These are phyloP conservation scores for Crassisporium funariophilum DNA, from an alignment of 768 basidiomycete genomes.

Conservation along the genomic window DNA sequence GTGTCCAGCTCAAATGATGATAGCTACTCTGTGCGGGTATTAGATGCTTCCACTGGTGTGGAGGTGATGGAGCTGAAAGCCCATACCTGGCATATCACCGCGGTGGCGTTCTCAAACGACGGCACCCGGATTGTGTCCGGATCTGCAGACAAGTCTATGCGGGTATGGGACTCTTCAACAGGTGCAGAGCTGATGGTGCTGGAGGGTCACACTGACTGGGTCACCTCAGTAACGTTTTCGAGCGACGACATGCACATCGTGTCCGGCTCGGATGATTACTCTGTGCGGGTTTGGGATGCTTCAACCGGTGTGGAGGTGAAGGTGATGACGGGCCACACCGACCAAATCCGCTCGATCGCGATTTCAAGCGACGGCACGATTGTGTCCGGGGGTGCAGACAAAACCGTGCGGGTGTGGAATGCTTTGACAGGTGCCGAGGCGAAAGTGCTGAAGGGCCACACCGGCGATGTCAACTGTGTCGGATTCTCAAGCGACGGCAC, in stretches of 20 bases:
- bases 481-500: constrained; percentile 11
- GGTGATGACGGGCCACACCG: constrained; percentile 4
- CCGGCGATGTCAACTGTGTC: background rate
- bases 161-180: constrained; percentile 12
- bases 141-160: background rate
- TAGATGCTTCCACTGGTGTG: too few species aligned
- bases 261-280: constrained; percentile 3
- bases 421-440: background rate
- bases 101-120: background rate
- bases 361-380: constrained; percentile 6
- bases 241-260: background rate
- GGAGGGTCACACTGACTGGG: background rate
- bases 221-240: background rate
- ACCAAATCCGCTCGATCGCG: constrained; percentile 1
- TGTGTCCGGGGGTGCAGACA: background rate
- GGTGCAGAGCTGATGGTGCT: background rate
- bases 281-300: background rate
- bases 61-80: too few species aligned
- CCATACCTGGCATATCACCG: too few species aligned
- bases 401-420: background rate
- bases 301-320: constrained; percentile 4
- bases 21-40: background rate
- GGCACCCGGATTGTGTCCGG: constrained; percentile 1
- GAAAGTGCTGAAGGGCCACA: background rate
- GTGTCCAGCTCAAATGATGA: background rate